Base-by-base conservation (phyloP, 148 eudicot species). In the Talinum fruticosum region DNA sequence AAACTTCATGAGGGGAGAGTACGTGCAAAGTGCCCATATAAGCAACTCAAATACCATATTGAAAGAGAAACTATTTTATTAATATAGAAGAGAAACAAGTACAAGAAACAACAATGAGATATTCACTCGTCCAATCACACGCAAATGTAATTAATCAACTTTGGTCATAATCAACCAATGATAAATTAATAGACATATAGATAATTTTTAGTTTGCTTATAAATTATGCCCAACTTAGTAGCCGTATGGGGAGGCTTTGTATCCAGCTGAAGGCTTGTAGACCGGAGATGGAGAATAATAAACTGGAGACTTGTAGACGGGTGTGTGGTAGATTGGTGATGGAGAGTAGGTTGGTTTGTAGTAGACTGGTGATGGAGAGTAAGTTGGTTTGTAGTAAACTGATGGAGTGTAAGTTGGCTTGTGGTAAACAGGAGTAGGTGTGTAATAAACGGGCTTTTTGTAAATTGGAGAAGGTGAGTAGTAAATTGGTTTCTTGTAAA, bases 401-500 rank as follows among this genome's bases (percentile, higher is more conserved):
- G 66, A 3, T 26, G 66, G 66, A 33, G 66, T 61, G 66, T 61
- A 61, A 16, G 66, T 61, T 61, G 66, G 66, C 28, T 57, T 57
- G 28, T 57, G 64, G 64, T 57, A 57, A 2, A n/a, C 28, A 2
- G 28, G n/a, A 5, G 28, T n/a, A 6, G 66, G 32, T 23, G 26
- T 61, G 66, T 61, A 10, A 10, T 24, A 10, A 1, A n/a, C 26
- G 5, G 66, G 15, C 32, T 24, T 24, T 33, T 61, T 61, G 66
- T 61, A 61, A 10, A 28, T 6, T 0, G 66, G 66, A 8, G 66
- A 24, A 26, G 32, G 66, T 26, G 66, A 24, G 30, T 26, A 61
- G 66, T 61, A 61, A 2, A 26, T 33, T 4, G 66, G 66, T 2
- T 32, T 7, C 32, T 61, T 24, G 66, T 61, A 61, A 10, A 61